Conservation (phyloP, 2,329 filamentous ascomycete species). For the Graphiopsis chlorocephala region DNA sequence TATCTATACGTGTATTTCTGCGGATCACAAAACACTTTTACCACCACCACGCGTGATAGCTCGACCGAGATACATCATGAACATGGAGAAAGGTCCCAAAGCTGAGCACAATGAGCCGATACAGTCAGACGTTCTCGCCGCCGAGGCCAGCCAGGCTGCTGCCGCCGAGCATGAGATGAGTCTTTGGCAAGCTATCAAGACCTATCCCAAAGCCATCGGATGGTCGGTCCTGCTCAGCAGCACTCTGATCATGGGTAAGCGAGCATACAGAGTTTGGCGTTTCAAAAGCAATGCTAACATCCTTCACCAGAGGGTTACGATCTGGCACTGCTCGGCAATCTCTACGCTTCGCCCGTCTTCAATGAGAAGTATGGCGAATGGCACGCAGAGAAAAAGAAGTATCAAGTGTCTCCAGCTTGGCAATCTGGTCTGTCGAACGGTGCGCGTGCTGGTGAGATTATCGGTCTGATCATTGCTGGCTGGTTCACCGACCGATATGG, state of each 20-base stretch:
- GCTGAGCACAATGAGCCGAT: slow-evolving; percentile 4
- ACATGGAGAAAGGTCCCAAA: slow-evolving; percentile 2
- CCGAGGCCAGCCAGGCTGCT: slow-evolving; percentile 12
- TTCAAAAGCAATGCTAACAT: background rate
- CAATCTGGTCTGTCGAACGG: slow-evolving; percentile 57
- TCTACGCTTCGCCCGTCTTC: slow-evolving; percentile 36
- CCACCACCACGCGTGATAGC: background rate
- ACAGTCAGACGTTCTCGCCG: slow-evolving; percentile 5
- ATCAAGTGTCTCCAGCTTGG: slow-evolving; percentile 55
- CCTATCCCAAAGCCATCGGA: slow-evolving; percentile 27
- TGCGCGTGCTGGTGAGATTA: slow-evolving; percentile 53
- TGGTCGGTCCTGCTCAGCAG: slow-evolving; percentile 36
- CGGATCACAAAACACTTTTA: background rate
- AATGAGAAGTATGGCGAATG: slow-evolving; percentile 38
- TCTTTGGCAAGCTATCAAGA: slow-evolving; percentile 13
- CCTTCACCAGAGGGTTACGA: slow-evolving; percentile 37
- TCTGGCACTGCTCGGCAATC: slow-evolving; percentile 34
- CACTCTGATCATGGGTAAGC: slow-evolving; percentile 35
- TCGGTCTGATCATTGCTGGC: slow-evolving; percentile 66
- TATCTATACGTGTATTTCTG: background rate
- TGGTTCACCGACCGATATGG: slow-evolving; percentile 56
- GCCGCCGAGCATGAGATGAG: slow-evolving; percentile 10
- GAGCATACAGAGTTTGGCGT: accelerated
- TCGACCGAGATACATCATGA: background rate
- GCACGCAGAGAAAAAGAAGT: slow-evolving; percentile 35